These are phyloP conservation scores for Penicillium salamii DNA, from an alignment of 495 filamentous ascomycete species.

Conservation along the genomic window DNA sequence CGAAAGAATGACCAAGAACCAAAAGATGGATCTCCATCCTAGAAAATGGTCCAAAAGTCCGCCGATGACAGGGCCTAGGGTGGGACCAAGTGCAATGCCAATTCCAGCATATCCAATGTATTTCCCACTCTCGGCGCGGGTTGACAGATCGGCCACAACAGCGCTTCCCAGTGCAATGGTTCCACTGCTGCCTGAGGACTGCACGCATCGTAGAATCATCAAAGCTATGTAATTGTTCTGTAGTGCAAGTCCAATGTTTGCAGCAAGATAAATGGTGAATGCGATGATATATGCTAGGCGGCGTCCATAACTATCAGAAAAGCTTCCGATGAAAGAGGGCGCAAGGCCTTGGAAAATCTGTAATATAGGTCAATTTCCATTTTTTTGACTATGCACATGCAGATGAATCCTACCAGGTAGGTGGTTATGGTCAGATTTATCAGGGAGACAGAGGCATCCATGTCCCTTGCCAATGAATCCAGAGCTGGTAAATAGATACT, in stretches of 20 bases:
- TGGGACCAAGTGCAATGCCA: constrained; percentile 17
- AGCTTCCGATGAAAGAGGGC: constrained; percentile 44
- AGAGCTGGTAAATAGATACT: neutral
- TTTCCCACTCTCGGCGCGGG: constrained; percentile 43
- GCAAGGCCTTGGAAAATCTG: constrained; percentile 38
- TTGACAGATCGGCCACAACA: constrained; percentile 41
- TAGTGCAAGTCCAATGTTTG: constrained; percentile 48
- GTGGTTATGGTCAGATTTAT: neutral
- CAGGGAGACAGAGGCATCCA: neutral
- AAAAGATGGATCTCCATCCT: neutral
- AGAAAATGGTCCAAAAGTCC: neutral
- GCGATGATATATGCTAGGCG: constrained; percentile 42
- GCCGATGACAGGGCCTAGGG: neutral
- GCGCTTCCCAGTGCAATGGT: constrained; percentile 40
- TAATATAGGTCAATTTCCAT: neutral
- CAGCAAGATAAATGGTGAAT: constrained; percentile 43
- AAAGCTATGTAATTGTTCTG: constrained; percentile 45
- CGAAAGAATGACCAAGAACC: neutral
- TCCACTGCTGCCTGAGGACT: constrained; percentile 46
- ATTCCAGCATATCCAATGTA: constrained; percentile 38
- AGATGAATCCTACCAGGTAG: neutral
- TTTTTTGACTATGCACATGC: neutral
- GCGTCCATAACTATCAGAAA: constrained; percentile 48
- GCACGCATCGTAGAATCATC: constrained; percentile 48
- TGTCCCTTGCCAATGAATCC: neutral